Evolutionary conservation across 1,139 yeast genomes (phyloP).

Genomic region (Debaryomycetaceae sp.): DNA sequence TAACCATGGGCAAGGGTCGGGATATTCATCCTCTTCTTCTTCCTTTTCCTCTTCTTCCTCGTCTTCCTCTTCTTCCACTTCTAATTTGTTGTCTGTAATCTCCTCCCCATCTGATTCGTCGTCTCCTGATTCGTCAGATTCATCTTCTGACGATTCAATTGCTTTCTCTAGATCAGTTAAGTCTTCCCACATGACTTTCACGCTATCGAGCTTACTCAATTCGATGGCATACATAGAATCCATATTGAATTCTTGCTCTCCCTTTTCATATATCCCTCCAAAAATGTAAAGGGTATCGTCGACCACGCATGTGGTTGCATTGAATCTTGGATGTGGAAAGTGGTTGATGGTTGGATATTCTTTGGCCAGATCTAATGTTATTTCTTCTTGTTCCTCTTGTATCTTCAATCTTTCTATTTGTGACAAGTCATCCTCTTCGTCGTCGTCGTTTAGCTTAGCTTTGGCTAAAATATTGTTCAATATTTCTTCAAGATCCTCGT

Average conservation of each 20-base stretch:
- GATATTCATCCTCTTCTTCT: slow-evolving; percentile 66
- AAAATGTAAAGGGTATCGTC: slow-evolving; percentile 83
- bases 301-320: slow-evolving; percentile 79
- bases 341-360: slow-evolving; percentile 59
- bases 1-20: slow-evolving; percentile 93
- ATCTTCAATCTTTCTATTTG: slow-evolving; percentile 38
- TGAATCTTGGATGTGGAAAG: slow-evolving; percentile 87
- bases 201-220: slow-evolving; percentile 82
- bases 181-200: slow-evolving; percentile 88
- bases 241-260: slow-evolving; percentile 77
- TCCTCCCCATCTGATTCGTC: slow-evolving; percentile 50
- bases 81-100: slow-evolving; percentile 45
- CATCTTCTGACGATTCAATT: slow-evolving; percentile 31
- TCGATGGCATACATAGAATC: slow-evolving; percentile 88
- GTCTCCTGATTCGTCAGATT: slow-evolving; percentile 49
- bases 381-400: slow-evolving; percentile 37
- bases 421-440: slow-evolving; percentile 35
- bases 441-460: slow-evolving; percentile 63
- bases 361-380: slow-evolving; percentile 26
- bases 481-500: slow-evolving; percentile 79
- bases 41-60: slow-evolving; percentile 59
- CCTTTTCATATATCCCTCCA: slow-evolving; percentile 89
- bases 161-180: slow-evolving; percentile 38
- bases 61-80: slow-evolving; percentile 55
- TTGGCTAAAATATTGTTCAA: slow-evolving; percentile 71